Evolutionary conservation across 345 rosid species (phyloP), one percentile per base, ranked within the genome.

Genomic region (Aquilaria sinensis): DNA sequence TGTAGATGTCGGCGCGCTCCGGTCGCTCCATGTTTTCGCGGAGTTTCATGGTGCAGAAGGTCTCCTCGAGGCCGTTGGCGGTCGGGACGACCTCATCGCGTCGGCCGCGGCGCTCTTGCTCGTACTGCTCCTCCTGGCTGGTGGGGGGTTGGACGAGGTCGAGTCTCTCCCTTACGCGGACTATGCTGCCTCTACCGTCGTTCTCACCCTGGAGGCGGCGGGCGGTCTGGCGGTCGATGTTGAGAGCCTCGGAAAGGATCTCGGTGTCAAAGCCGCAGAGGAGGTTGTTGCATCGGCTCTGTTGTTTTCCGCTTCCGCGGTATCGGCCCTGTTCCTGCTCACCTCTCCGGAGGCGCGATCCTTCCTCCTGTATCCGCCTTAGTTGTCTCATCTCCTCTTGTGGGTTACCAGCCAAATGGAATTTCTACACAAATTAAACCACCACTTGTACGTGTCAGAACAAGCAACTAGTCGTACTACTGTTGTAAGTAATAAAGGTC

Each of bases 41-140:
- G 12, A 80, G 51, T 63, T 78, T 84, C 85, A 85, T 70, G 69
- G 77, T 61, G 83, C 94, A 90, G 58, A 81, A 31, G 30, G 94
- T 89, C 79, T 92, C 96, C 63, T 87, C 96, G 43, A 83, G 15
- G 51, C 94, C 98, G 55, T 89, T 89, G n/a, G 4, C 65, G 23
- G 43, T 33, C 65, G 73, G 46, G 43, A 9, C 43, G 43, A 37
- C 7, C 5, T 37, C 51, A 23, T 59, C 60, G 1, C 67, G 59
- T 34, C 62, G 62, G 49, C 54, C 60, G 8, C 68, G 71, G 12
- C 68, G 61, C 51, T 75, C 74, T 37, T 67, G 64, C 41, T 37
- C 65, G 60, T 74, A 43, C 77, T 78, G 72, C 58, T 72, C 83
- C 7, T 51, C 50, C n/a, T 53, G 16, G 63, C 52, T 69, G 9